These are phyloP conservation scores for sunflower (Helianthus annuus) DNA, from an alignment of 129 eudicot species.

Conservation along the genomic window DNA sequence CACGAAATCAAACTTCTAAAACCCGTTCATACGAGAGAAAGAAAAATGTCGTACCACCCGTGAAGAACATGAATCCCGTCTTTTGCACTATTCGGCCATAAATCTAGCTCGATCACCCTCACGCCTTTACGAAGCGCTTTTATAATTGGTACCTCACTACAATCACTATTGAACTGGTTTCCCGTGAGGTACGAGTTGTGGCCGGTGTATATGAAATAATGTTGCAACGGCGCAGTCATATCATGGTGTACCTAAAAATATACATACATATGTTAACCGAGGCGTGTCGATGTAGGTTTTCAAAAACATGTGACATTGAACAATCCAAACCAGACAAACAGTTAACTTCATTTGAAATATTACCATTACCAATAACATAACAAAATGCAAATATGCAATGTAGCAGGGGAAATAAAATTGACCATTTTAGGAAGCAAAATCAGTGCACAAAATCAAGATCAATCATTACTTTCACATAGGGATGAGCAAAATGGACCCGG, in stretches of 20 bases:
- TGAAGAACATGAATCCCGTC: constrained; percentile 87
- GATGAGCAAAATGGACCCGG: too few relatives aligned
- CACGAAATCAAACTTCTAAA: constrained; percentile 13
- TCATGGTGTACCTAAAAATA: constrained; percentile 89
- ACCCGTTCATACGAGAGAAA: neutral
- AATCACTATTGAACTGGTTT: constrained; percentile 89
- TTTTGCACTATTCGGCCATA: constrained; percentile 89
- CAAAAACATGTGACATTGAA: neutral
- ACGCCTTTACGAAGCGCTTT: constrained; percentile 89
- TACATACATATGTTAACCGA: neutral
- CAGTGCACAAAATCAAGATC: neutral
- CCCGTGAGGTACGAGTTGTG: constrained; percentile 99
- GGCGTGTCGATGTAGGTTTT: neutral
- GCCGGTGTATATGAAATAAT: constrained; percentile 94
- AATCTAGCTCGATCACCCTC: constrained; percentile 93
- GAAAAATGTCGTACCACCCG: constrained; percentile 56
- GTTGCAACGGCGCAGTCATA: constrained; percentile 96
- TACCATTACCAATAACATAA: neutral
- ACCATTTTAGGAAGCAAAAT: constrained; percentile 17
- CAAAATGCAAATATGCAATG: constrained; percentile 4
- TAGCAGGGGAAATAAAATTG: constrained; percentile 18
- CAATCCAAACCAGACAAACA: neutral
- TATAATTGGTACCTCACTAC: constrained; percentile 83
- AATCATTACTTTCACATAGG: neutral
- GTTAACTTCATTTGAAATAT: neutral